A percentile compares a stretch with the other conserved stretches of the same genome.
These are phyloP conservation scores for Pleurotus salmoneostramineus DNA, from an alignment of 768 basidiomycete species.

Conservation along the genomic window DNA sequence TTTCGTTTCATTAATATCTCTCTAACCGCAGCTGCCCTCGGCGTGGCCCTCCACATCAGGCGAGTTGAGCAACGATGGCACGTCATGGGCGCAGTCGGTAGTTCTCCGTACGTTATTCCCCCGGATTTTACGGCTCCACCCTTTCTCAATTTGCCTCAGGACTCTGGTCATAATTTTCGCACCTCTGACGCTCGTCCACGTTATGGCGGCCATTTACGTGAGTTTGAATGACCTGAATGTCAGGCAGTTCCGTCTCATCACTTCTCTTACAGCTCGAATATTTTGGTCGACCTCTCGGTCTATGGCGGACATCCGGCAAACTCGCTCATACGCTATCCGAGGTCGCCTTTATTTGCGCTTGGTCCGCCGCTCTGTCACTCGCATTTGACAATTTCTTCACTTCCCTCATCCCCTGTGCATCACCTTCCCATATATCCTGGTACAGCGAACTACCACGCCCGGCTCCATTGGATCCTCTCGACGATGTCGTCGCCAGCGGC, in stretches of 20 bases:
- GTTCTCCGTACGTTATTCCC: constrained; percentile 61
- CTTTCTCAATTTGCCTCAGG: constrained; percentile 27
- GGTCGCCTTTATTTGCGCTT: constrained; percentile 89
- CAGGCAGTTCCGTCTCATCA: not conserved
- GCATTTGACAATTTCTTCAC: constrained; percentile 93
- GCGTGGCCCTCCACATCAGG: constrained; percentile 74
- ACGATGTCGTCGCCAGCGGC: constrained; percentile 30
- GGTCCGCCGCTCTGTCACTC: constrained; percentile 86
- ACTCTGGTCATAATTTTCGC: constrained; percentile 85
- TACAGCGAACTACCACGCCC: constrained; percentile 67
- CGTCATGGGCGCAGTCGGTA: constrained; percentile 72
- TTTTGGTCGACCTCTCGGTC: constrained; percentile 86
- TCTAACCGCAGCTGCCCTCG: constrained; percentile 77
- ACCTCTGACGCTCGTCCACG: constrained; percentile 78
- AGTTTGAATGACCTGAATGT: constrained; percentile 20
- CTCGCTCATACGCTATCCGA: constrained; percentile 84
- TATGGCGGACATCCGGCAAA: constrained; percentile 88
- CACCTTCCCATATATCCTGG: constrained; percentile 59
- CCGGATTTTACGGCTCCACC: not conserved
- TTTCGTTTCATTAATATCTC: constrained; percentile 84
- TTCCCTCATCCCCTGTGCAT: constrained; percentile 74
- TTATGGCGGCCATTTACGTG: constrained; percentile 84
- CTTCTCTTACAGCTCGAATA: constrained; percentile 70
- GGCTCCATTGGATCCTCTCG: constrained; percentile 29
- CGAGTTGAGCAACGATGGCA: constrained; percentile 43